These are phyloP conservation scores for Tylopilus balloui DNA, from an alignment of 768 basidiomycete genomes.

Conservation along the genomic window DNA sequence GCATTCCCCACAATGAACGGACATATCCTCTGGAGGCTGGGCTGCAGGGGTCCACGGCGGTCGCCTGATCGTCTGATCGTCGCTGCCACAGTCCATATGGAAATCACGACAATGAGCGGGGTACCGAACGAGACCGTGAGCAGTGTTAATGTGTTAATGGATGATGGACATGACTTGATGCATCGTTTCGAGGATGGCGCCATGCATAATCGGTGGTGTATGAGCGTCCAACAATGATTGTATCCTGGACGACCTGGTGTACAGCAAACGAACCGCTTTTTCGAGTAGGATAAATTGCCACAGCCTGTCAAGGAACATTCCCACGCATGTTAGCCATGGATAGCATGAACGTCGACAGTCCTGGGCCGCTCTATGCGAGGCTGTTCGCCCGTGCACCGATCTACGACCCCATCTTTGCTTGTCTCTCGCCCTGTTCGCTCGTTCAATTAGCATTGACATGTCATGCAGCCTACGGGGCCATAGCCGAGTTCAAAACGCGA, in stretches of 20 bases:
- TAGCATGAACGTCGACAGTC: background rate
- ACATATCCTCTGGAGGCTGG: background rate
- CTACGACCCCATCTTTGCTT: constrained; percentile 17
- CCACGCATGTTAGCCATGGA: background rate
- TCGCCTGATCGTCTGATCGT: background rate
- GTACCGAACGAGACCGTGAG: too few species aligned
- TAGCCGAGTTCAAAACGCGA: constrained; percentile 19
- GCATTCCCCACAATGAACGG: background rate
- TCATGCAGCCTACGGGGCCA: constrained; percentile 7
- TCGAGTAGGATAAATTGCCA: too few species aligned
- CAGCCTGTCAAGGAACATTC: background rate
- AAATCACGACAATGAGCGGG: too few species aligned
- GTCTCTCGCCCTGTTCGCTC: constrained; percentile 17
- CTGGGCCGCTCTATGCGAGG: background rate
- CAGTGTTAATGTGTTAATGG: too few species aligned
- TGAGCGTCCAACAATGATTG: background rate
- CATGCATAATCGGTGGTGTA: background rate
- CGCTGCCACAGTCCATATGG: background rate
- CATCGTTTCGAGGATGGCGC: background rate
- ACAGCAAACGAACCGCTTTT: too few species aligned
- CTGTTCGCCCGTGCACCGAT: constrained; percentile 19
- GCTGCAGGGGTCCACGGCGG: background rate
- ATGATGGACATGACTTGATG: background rate
- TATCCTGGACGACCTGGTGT: background rate
- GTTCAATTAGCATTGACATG: constrained; percentile 22